Evolutionary conservation across 1,284 basidiomycete genomes (phyloP).

Genomic region (Xerocomus alliaceus): DNA sequence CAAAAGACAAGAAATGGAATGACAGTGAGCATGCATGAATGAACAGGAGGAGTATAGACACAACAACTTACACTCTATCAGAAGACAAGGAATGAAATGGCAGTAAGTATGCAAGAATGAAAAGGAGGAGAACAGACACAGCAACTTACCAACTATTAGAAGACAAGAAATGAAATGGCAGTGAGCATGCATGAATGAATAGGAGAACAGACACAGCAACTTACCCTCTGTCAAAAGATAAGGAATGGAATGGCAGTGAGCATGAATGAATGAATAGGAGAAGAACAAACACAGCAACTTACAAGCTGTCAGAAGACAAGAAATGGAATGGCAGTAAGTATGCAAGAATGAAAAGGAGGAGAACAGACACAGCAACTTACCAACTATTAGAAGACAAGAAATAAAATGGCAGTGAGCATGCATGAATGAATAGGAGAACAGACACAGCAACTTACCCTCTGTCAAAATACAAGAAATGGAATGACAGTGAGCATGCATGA

Average conservation of each 20-base stretch:
- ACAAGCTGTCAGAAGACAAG: neutral
- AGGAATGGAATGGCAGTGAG: neutral
- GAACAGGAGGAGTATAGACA: neutral
- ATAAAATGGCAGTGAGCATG: neutral
- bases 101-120: neutral
- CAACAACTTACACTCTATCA: neutral
- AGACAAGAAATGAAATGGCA: neutral
- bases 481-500: neutral
- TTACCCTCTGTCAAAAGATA: neutral
- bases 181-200: neutral
- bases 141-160: neutral
- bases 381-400: too few species aligned
- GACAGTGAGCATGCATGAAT: neutral
- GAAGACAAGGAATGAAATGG: neutral
- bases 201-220: neutral
- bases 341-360: neutral
- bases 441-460: neutral
- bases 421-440: neutral
- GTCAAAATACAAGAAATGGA: too few species aligned
- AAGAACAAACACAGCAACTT: neutral
- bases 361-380: too few species aligned
- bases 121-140: neutral
- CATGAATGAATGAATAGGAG: neutral
- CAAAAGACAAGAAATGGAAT: neutral
- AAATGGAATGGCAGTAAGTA: neutral